A percentile compares a stretch with the other conserved stretches of the same genome.
These are phyloP conservation scores for Septoria linicola DNA, from an alignment of 2,329 filamentous ascomycete species.

Conservation along the genomic window DNA sequence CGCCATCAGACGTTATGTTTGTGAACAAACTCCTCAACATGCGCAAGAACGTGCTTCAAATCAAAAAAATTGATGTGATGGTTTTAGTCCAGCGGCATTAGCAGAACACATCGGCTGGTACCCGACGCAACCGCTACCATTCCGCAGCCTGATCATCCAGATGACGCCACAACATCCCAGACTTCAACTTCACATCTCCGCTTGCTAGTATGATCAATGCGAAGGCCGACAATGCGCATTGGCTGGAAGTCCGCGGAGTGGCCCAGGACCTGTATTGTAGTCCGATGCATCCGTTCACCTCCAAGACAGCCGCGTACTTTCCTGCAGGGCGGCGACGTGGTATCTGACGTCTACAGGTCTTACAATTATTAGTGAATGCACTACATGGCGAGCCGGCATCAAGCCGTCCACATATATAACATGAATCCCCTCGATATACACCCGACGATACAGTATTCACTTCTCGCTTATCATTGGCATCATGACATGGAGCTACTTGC, in stretches of 20 bases:
- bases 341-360: not conserved
- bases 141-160: not conserved
- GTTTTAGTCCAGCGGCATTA: no score
- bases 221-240: not conserved
- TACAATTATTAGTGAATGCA: not conserved
- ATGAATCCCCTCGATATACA: not conserved
- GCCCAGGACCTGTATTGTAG: not conserved
- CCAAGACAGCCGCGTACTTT: not conserved
- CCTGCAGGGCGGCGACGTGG: not conserved
- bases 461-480: not conserved
- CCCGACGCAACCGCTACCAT: not conserved
- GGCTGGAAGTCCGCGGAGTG: not conserved
- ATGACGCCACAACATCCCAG: not conserved
- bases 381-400: not conserved
- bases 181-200: not conserved
- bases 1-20: no score
- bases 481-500: conserved; percentile 4
- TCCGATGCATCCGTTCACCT: not conserved
- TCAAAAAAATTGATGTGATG: no score
- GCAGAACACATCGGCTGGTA: not conserved
- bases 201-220: not conserved
- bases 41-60: no score
- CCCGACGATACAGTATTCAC: not conserved
- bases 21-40: no score
- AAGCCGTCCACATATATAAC: not conserved